Evolutionary conservation across 2,329 filamentous ascomycete genomes (phyloP).

Genomic region (Epicoccum nigrum): DNA sequence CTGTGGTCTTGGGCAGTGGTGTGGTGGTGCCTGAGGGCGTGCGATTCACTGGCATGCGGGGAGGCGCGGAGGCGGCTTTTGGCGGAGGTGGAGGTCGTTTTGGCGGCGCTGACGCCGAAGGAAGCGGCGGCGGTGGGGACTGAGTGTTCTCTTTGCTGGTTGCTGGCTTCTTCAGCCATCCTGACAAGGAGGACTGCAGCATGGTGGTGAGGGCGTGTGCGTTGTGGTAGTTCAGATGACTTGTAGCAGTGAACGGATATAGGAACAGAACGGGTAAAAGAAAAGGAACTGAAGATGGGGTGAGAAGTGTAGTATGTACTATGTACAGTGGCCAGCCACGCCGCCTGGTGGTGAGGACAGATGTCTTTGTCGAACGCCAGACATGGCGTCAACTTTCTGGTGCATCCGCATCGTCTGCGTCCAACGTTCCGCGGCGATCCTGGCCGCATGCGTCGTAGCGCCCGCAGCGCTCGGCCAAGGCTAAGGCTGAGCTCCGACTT

Average conservation of each 20-base stretch:
- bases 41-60: slow-evolving; percentile 21
- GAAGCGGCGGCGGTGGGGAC: slow-evolving; percentile 11
- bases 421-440: slow-evolving; percentile 27
- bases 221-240: neutral
- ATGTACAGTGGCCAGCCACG: neutral
- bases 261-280: too few relatives aligned
- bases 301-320: neutral
- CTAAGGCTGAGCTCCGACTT: slow-evolving; percentile 39
- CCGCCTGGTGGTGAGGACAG: slow-evolving; percentile 11
- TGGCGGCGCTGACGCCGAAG: slow-evolving; percentile 6
- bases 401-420: too few relatives aligned
- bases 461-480: slow-evolving; percentile 32
- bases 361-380: slow-evolving; percentile 18
- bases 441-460: slow-evolving; percentile 26
- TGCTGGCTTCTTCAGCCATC: slow-evolving; percentile 56
- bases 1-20: slow-evolving; percentile 23
- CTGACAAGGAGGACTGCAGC: slow-evolving; percentile 54
- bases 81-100: slow-evolving; percentile 28
- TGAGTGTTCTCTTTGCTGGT: slow-evolving; percentile 34
- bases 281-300: neutral
- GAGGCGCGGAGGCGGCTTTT: slow-evolving; percentile 26
- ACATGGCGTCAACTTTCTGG: slow-evolving; percentile 25
- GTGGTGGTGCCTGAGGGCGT: slow-evolving; percentile 17
- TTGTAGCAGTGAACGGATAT: neutral
- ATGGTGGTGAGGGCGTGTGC: slow-evolving; percentile 29